Percentiles rank a stretch among this genome's conserved stretches.
These are phyloP conservation scores for Entonaema liquescens DNA, from an alignment of 495 filamentous ascomycete species.

Conservation along the genomic window DNA sequence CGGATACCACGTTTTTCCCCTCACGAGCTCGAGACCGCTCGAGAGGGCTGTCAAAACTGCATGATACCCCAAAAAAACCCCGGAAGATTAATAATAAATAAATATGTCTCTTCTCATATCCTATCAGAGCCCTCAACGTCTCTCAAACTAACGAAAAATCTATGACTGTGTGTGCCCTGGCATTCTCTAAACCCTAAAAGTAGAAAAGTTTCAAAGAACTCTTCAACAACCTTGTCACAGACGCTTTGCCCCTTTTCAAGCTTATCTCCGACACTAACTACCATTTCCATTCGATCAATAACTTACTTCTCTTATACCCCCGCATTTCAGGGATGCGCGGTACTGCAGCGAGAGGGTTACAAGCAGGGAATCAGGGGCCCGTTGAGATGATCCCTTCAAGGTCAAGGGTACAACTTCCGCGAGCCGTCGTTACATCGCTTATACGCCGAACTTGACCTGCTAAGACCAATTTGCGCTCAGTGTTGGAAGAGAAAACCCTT, in stretches of 20 bases:
- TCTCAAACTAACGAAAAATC: neutral
- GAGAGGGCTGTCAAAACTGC: constrained; percentile 33
- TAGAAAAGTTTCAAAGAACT: constrained; percentile 1
- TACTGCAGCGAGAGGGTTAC: constrained; percentile 33
- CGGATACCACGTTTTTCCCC: constrained; percentile 42
- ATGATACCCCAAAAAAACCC: constrained; percentile 39
- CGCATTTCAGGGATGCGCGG: constrained; percentile 37
- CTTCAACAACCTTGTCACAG: neutral
- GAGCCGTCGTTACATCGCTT: constrained; percentile 43
- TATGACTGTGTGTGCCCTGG: neutral
- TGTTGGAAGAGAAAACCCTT: constrained; percentile 4
- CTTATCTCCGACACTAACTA: constrained; percentile 38
- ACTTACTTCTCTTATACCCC: constrained; percentile 35
- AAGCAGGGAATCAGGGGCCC: constrained; percentile 31
- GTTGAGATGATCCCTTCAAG: constrained; percentile 38
- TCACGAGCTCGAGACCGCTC: constrained; percentile 27
- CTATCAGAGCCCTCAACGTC: neutral
- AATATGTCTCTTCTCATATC: constrained; percentile 14
- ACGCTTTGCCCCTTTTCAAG: constrained; percentile 34
- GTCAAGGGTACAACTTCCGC: constrained; percentile 44
- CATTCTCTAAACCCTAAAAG: neutral
- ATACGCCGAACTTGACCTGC: constrained; percentile 17
- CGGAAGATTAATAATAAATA: constrained; percentile 36
- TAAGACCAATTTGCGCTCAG: constrained; percentile 22
- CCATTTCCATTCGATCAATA: constrained; percentile 29